These are phyloP conservation scores for Stemphylium lycopersici DNA, from an alignment of 2,329 filamentous ascomycete genomes.

Conservation along the genomic window DNA sequence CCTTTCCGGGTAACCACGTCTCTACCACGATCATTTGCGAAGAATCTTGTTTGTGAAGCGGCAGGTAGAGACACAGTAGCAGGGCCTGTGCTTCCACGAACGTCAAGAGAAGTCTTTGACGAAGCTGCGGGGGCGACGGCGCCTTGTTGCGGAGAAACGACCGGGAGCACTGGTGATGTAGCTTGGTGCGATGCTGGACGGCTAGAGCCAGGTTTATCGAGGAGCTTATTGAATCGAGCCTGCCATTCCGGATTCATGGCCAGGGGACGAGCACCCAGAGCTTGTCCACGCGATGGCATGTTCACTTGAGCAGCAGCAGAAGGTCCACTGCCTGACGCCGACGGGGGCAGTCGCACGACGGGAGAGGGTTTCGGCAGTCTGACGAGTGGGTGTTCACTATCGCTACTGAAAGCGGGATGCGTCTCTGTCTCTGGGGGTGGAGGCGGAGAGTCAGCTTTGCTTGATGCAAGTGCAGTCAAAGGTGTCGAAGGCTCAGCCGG, in stretches of 20 bases:
- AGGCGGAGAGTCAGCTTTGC: slow-evolving; percentile 39
- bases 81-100: slow-evolving; percentile 52
- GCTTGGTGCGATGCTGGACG: slow-evolving; percentile 36
- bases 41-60: slow-evolving; percentile 25
- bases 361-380: slow-evolving; percentile 73
- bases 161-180: slow-evolving; percentile 37
- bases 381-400: slow-evolving; percentile 69
- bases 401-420: slow-evolving; percentile 75
- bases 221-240: slow-evolving; percentile 79
- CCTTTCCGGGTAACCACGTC: slow-evolving; percentile 50
- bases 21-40: slow-evolving; percentile 38
- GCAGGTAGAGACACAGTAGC: slow-evolving; percentile 75
- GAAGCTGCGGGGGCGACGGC: slow-evolving; percentile 68
- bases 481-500: slow-evolving; percentile 33
- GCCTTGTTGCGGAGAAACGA: slow-evolving; percentile 47
- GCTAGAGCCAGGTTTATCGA: slow-evolving; percentile 62
- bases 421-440: slow-evolving; percentile 74
- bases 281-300: slow-evolving; percentile 44
- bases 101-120: slow-evolving; percentile 66
- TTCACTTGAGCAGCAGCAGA: slow-evolving; percentile 46
- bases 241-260: slow-evolving; percentile 69
- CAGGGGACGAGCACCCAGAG: slow-evolving; percentile 47
- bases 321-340: slow-evolving; percentile 46
- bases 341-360: slow-evolving; percentile 80
- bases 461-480: slow-evolving; percentile 23